A percentile compares a stretch with the other conserved stretches of the same genome.
phyloP scores from a whole-genome alignment of 257 asterid genomes.

The Primulina huaijiensis region DNA sequence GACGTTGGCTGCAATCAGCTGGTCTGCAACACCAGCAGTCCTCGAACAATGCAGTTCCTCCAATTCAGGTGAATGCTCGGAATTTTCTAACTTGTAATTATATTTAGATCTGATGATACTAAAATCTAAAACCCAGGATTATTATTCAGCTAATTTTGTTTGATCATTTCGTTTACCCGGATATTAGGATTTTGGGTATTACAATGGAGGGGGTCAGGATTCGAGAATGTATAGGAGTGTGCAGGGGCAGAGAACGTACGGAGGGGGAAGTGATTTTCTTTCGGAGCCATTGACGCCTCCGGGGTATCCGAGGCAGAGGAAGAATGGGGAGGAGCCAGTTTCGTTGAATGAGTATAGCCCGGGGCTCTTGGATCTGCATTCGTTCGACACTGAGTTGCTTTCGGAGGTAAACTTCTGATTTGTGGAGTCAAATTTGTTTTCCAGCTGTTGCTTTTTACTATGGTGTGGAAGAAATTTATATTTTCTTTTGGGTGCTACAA shows the following conservation, averaged over 20 bases:
- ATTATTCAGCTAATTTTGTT: not conserved
- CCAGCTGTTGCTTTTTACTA: not conserved
- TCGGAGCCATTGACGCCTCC: conserved; percentile 84
- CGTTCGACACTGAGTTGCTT: conserved; percentile 86
- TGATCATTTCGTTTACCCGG: not conserved
- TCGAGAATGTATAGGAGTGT: conserved; percentile 53
- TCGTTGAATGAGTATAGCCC: conserved; percentile 82
- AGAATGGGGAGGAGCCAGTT: conserved; percentile 55
- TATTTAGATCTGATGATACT: conserved; percentile 38
- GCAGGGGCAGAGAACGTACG: conserved; percentile 56
- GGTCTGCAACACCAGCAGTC: conserved; percentile 89
- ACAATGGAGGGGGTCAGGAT: conserved; percentile 70
- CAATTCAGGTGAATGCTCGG: conserved; percentile 50
- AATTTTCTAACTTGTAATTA: conserved; percentile 2
- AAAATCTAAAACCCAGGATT: not conserved
- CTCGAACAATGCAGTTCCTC: conserved; percentile 56
- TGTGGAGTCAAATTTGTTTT: not conserved
- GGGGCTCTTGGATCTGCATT: conserved; percentile 93
- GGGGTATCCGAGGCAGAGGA: conserved; percentile 40
- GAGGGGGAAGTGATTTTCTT: conserved; percentile 59
- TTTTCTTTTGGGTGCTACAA: not conserved
- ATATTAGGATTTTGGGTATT: conserved; percentile 56
- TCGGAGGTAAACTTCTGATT: conserved; percentile 53
- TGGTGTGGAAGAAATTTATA: not conserved
- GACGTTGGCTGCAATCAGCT: conserved; percentile 94